A percentile compares a stretch with the other conserved stretches of the same genome.
Evolutionary conservation across 768 basidiomycete genomes (phyloP).

Genomic region (Tubosaeta sp.): DNA sequence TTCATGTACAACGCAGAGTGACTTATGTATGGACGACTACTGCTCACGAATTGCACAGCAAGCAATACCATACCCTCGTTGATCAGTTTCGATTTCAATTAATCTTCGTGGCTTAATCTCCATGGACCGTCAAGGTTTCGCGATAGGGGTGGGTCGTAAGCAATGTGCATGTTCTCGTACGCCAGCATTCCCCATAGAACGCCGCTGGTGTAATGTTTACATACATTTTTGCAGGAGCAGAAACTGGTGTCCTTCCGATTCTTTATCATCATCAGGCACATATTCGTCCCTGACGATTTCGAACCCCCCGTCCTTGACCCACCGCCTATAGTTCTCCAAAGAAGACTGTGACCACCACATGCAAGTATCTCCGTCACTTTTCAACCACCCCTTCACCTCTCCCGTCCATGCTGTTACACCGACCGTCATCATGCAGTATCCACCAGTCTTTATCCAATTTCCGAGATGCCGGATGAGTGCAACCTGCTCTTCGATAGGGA

Average conservation of each 20-base stretch:
- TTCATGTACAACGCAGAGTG: slow-evolving; percentile 11
- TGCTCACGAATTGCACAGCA: slow-evolving; percentile 20
- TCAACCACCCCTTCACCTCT: slow-evolving; percentile 2
- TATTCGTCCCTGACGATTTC: slow-evolving; percentile 11
- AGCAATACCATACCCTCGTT: slow-evolving; percentile 15
- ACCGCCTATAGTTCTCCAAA: slow-evolving; percentile 8
- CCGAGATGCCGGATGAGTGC: slow-evolving; percentile 11
- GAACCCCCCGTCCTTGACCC: slow-evolving; percentile 2
- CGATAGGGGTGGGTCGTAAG: neutral
- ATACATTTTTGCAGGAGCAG: slow-evolving; percentile 4
- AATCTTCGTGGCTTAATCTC: slow-evolving; percentile 17
- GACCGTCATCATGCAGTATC: slow-evolving; percentile 9
- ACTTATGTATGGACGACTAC: slow-evolving; percentile 23
- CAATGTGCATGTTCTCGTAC: slow-evolving; percentile 1
- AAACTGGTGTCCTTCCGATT: slow-evolving; percentile 7
- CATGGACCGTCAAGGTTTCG: slow-evolving; percentile 5
- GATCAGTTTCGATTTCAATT: slow-evolving; percentile 10
- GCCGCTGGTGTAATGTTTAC: slow-evolving; percentile 5
- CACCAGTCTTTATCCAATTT: slow-evolving; percentile 13
- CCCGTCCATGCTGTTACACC: slow-evolving; percentile 1
- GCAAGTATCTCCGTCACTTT: neutral
- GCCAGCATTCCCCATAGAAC: neutral
- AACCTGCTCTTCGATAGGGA: slow-evolving; percentile 7
- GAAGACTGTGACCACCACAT: slow-evolving; percentile 5
- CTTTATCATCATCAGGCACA: slow-evolving; percentile 1